Evolutionary conservation across 2,329 filamentous ascomycete species (phyloP), one percentile per base, ranked within the genome.

Genomic region (Nemania bipapillata): DNA sequence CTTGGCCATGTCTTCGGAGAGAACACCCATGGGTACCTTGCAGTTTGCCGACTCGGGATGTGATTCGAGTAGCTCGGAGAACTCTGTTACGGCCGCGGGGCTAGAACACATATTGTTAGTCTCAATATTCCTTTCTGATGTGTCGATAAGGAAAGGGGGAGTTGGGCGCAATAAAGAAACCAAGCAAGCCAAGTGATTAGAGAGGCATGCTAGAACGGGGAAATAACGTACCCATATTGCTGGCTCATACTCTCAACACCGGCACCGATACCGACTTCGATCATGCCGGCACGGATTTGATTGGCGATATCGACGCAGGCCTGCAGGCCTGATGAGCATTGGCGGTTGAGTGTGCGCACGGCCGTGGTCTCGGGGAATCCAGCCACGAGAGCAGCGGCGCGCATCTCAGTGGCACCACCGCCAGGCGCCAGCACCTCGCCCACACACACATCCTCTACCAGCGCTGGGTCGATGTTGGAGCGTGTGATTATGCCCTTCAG

Each of bases 231-330:
- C 89, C 95, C 96, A 80, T 98, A 98, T 79, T 97, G 92, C 66
- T 86, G 86, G 77, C 89, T 92, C 96, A 99, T 99, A 85, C 92
- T 96, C 89, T 99, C 96, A 26, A 97, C 94, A 77, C 96, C 96
- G 22, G 94, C 94, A 74, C 95, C 96, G 74, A 98, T 89, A 75
- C 96, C 96, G 71, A 98, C 83, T 74, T 98, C 95, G 78, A 98
- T 98, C 92, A 97, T 97, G 76, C 94, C 96, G 4, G 89, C 80
- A 78, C 89, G 89, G 83, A 99, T 96, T 75, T 93, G 92, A 84
- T 98, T 97, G 74, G 95, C 95, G 77, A 98, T 91, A 80, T 98
- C 95, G 68, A 96, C 91, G 78, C 93, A 93, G 26, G 96, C 95
- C 82, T 97, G 94, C 32, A 98, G 87, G 62, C 96, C 95, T 45